A percentile compares a stretch with the other conserved stretches of the same genome.
Evolutionary conservation across 768 basidiomycete genomes (phyloP).

Genomic region (Daedaleopsis nitida): DNA sequence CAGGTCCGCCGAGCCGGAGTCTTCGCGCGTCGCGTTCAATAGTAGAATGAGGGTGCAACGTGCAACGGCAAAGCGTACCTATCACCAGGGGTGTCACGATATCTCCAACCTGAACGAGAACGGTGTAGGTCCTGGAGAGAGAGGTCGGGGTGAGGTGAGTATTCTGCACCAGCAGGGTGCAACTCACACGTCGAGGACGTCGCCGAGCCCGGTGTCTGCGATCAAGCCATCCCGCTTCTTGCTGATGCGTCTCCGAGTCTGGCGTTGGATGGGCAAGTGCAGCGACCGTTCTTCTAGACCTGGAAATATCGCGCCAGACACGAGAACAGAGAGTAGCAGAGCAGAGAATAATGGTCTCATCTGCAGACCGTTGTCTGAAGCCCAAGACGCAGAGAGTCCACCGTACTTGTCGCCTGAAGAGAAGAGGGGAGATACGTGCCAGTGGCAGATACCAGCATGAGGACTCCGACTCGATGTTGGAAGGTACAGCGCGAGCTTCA

Average conservation of each 20-base stretch:
- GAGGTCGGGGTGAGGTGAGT: not conserved
- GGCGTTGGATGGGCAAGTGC: constrained; percentile 20
- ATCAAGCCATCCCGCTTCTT: constrained; percentile 28
- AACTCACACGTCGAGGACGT: constrained; percentile 63
- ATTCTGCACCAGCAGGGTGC: too few species aligned
- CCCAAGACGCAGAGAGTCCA: too few species aligned
- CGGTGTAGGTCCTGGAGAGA: constrained; percentile 57
- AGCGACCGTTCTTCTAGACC: not conserved
- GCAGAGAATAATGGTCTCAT: not conserved
- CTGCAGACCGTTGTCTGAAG: not conserved
- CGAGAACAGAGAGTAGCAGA: not conserved
- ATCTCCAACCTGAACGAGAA: constrained; percentile 58
- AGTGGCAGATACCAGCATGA: too few species aligned
- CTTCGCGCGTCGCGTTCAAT: constrained; percentile 33
- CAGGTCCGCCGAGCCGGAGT: constrained; percentile 78
- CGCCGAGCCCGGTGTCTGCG: constrained; percentile 55
- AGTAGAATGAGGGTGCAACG: not conserved
- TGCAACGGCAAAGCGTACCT: constrained; percentile 41
- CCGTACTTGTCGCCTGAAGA: too few species aligned
- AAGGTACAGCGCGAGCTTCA: too few species aligned
- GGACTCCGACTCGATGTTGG: too few species aligned
- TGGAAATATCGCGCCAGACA: not conserved
- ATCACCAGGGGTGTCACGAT: constrained; percentile 57
- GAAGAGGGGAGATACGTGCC: too few species aligned
- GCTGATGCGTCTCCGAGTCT: not conserved